Evolutionary conservation across 139 green algal species (phyloP).

Genomic region (Micractinium sp.): DNA sequence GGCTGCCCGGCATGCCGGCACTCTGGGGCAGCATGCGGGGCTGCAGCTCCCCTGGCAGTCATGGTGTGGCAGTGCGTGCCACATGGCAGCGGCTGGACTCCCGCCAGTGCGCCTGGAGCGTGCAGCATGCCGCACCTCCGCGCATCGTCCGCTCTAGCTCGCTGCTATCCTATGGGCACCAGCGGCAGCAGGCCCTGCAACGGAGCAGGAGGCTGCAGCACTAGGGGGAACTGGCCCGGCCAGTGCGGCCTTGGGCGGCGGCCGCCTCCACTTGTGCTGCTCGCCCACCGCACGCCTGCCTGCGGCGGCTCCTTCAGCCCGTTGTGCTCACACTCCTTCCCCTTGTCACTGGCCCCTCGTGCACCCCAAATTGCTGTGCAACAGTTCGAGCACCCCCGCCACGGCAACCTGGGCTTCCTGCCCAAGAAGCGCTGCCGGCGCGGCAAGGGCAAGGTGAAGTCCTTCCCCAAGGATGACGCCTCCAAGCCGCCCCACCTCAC

Average conservation of each 20-base stretch:
- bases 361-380: no score
- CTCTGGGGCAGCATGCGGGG: not conserved
- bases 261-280: not conserved
- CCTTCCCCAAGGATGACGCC: slow-evolving; percentile 81
- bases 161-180: no score
- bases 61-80: no score
- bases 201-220: not conserved
- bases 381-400: slow-evolving; percentile 68
- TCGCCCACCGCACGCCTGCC: no score
- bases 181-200: no score
- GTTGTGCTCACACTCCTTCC: not conserved
- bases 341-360: not conserved
- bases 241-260: not conserved
- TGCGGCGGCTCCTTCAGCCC: not conserved
- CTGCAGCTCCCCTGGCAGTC: not conserved
- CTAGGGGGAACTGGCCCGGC: not conserved
- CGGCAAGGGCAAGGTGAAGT: slow-evolving; percentile 93
- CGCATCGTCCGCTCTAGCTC: no score
- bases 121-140: not conserved
- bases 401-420: slow-evolving; percentile 97
- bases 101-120: not conserved
- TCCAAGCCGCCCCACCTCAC: slow-evolving; percentile 93
- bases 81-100: no score
- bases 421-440: slow-evolving; percentile 98
- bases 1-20: not conserved